Conservation (phyloP, 2,329 filamentous ascomycete species). For the Exophiala dermatitidis region DNA sequence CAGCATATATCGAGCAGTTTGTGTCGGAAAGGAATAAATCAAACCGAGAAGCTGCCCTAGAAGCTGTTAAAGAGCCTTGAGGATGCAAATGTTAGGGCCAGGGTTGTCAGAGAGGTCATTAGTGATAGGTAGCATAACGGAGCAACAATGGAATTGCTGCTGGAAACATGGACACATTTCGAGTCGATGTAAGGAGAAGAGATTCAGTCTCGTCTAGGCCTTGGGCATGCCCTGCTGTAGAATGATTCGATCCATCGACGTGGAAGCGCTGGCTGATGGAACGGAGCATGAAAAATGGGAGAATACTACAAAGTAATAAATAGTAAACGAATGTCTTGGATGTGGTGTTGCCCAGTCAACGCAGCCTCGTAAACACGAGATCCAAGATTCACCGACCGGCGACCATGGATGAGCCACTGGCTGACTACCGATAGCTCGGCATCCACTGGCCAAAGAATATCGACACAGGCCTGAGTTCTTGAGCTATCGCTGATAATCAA, state of each 20-base stretch:
- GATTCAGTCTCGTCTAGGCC: too few species aligned
- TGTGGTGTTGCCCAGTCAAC: neutral
- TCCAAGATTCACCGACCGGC: neutral
- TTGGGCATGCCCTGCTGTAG: too few species aligned
- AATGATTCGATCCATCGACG: too few species aligned
- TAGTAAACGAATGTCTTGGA: neutral
- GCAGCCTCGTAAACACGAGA: neutral
- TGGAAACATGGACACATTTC: too few species aligned
- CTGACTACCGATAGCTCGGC: too few species aligned
- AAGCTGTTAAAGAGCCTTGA: conserved; percentile 22
- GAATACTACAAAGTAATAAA: neutral
- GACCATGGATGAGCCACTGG: too few species aligned
- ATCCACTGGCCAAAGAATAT: too few species aligned
- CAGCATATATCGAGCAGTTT: conserved; percentile 54
- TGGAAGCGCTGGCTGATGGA: too few species aligned
- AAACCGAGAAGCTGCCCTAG: conserved; percentile 15
- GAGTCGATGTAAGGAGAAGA: too few species aligned
- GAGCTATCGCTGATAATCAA: neutral
- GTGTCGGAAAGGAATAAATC: conserved; percentile 42
- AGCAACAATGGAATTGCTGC: too few species aligned
- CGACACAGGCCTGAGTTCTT: too few species aligned
- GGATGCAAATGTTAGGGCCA: neutral
- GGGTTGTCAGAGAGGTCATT: neutral
- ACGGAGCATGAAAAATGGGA: neutral
- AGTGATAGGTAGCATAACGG: neutral